Percentiles rank a stretch among this genome's conserved stretches.
Evolutionary conservation across 73 alveolate genomes (phyloP).

Genomic region (Breviolum minutum): DNA sequence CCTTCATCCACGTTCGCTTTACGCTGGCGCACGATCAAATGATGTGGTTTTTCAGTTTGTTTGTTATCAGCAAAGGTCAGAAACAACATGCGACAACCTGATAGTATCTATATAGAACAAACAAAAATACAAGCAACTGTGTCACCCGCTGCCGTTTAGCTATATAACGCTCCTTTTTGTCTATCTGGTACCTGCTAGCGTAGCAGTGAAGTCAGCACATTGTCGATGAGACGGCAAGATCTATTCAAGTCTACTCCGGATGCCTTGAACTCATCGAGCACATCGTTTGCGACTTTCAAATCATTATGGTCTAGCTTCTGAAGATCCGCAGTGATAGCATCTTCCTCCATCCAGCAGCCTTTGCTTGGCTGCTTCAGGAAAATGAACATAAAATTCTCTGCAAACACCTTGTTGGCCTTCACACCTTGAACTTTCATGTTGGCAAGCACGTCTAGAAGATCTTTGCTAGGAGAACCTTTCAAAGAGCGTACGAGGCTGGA

Average conservation of each 20-base stretch:
- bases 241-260: not conserved
- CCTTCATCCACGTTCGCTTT: no score
- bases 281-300: not conserved
- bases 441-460: not conserved
- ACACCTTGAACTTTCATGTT: not conserved
- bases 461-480: not conserved
- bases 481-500: not conserved
- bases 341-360: not conserved
- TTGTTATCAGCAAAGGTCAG: no score
- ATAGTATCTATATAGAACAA: no score
- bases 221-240: not conserved
- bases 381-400: not conserved
- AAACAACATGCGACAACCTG: no score
- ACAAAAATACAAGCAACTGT: no score
- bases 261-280: not conserved
- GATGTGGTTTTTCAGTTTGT: no score
- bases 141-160: no score
- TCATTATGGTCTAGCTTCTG: not conserved
- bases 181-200: no score
- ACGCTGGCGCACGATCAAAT: no score
- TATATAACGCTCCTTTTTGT: no score
- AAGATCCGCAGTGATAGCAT: not conserved
- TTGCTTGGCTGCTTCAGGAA: not conserved
- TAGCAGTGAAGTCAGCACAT: not conserved
- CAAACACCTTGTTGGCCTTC: conserved; percentile 3